Base-by-base conservation (phyloP, 495 filamentous ascomycete genomes). In the Penicillium crystallinum region DNA sequence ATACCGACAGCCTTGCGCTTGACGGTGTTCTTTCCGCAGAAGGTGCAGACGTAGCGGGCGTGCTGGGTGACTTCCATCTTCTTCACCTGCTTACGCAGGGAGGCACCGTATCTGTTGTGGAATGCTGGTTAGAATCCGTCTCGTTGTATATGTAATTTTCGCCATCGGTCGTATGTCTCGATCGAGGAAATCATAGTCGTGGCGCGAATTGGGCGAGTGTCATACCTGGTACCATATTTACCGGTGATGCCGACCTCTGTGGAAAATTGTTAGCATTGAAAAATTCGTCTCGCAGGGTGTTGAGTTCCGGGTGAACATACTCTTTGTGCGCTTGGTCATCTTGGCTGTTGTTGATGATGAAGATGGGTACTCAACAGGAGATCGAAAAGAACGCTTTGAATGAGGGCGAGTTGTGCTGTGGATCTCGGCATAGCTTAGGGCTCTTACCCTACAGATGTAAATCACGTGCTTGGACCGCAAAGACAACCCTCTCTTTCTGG, bases 51-150 rank as follows among this genome's bases (percentile, higher is more conserved):
- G 82, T 97, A 97, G 72, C 85, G 81, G 74, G 90, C 89, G 82
- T 97, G 92, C 75, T 97, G 92, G 49, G 87, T 85, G 68, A 96
- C 86, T 87, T 98, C 93, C 88, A 97, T 96, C 86, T 96, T 96
- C 89, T 98, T 98, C 71, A 97, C 89, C 75, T 97, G 93, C 82
- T 97, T 98, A 80, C 93, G 90, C 77, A 98, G 89, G 67, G 93
- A 98, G 73, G 93, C 93, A 87, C 93, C 93, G 77, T 98, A 98
- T 86, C 93, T 86, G 55, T 66, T 42, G 44, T 31, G 45, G 39
- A 52, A 43, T 22, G 36, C 10, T 55, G 59, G 62, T 71, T 61
- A 72, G 68, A 64, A 63, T 56, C 49, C 46, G 56, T 17, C 40
- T 57, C 51, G 53, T 53, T 41, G 17, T 55, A 22, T 56, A 40